phyloP scores from a whole-genome alignment of 2,329 filamentous ascomycete species.

The Sphaerulina vaccinii region DNA sequence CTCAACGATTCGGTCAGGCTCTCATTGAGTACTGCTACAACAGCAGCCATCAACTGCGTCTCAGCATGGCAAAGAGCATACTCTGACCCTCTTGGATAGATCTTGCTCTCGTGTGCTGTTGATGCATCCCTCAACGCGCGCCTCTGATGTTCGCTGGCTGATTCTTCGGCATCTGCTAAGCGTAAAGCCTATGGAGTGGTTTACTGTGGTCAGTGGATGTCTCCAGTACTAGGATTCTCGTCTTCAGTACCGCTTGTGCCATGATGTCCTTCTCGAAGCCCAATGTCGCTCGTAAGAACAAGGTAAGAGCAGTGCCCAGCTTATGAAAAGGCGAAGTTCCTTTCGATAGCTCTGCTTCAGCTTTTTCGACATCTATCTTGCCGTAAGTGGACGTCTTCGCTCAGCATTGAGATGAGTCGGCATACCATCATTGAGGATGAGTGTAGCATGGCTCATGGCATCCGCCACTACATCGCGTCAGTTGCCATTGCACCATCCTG shows the following conservation, averaged over 20 bases:
- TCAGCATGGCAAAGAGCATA: conserved; percentile 82
- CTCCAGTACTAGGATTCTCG: not conserved
- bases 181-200: conserved; percentile 54
- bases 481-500: not conserved
- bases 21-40: conserved; percentile 87
- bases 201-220: not conserved
- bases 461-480: conserved; percentile 42
- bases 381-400: conserved; percentile 29
- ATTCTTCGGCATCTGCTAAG: conserved; percentile 72
- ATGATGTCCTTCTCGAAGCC: conserved; percentile 92
- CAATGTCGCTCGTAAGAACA: conserved; percentile 80
- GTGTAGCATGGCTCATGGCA: conserved; percentile 40
- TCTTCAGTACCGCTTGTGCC: conserved; percentile 54
- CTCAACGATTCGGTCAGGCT: conserved; percentile 87
- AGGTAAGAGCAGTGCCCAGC: conserved; percentile 75
- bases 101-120: conserved; percentile 55
- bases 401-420: conserved; percentile 2
- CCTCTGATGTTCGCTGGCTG: conserved; percentile 73
- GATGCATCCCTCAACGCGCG: conserved; percentile 62
- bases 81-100: conserved; percentile 83
- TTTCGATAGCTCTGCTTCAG: conserved; percentile 69
- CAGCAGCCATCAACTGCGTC: conserved; percentile 82
- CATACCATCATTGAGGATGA: conserved; percentile 44
- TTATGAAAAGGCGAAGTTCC: conserved; percentile 84
- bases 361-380: conserved; percentile 69